Evolutionary conservation across 2,329 filamentous ascomycete genomes (phyloP), one percentile per base, ranked within the genome.

Genomic region (Hymenoscyphus albidus): DNA sequence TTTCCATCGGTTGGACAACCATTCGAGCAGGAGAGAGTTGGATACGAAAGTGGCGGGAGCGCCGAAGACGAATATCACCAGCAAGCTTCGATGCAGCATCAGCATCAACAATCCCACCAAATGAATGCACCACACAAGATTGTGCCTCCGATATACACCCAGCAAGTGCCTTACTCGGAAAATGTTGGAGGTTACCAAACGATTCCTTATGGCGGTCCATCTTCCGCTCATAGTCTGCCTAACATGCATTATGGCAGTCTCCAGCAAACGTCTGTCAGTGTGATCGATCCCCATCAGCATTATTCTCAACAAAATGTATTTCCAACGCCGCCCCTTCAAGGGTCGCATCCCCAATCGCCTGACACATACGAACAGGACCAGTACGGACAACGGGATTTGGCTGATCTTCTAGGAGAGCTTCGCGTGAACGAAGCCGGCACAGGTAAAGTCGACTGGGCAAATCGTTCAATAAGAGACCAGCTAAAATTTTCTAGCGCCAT

Each of bases 371-470:
- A 86, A 7, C 81, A 83, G 35, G 86, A 90, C 58, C 81, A 85
- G 44, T 90, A 90, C 65, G 87, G 85, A 38, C 85, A 90, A 62
- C 85, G 89, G 48, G 88, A 91, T 72, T 82, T 97, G 2, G 87
- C 88, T 13, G 91, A 96, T 72, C 86, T 95, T 12, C 81, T 98
- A 48, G 94, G 94, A 7, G 90, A 92, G 54, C 81, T 98, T 14
- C 93, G 91, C 73, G 92, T 98, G 71, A 90, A 96, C 67, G 91
- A 94, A 74, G 88, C 87, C 51, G 94, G 93, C 67, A 90, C 93
- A 75, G 93, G 91, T 95, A 82, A 77, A 86, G 32, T 16, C 42
- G 13, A 27, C 9, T 16, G 5, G 18, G 16, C 48, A 18, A 68
- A 54, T 32, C 40, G 7, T 16, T 61, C 13, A 54, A 12, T 18